Evolutionary conservation across 2,329 filamentous ascomycete species (phyloP).

Genomic region (Fusarium beomiforme): DNA sequence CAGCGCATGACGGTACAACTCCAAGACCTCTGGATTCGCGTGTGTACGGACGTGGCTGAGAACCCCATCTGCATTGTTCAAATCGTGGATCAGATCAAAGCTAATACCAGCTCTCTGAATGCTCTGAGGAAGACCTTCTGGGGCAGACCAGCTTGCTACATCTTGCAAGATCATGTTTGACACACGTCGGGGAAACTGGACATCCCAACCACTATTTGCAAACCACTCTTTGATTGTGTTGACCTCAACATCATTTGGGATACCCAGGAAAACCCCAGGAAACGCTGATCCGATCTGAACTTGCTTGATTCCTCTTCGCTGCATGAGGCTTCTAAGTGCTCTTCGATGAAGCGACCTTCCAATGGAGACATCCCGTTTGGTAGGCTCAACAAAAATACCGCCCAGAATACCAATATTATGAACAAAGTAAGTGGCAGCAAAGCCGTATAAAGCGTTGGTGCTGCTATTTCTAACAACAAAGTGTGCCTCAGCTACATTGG

Average conservation of each 20-base stretch:
- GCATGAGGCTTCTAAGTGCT: constrained; percentile 77
- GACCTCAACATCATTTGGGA: constrained; percentile 67
- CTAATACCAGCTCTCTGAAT: constrained; percentile 77
- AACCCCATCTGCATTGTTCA: constrained; percentile 78
- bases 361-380: constrained; percentile 87
- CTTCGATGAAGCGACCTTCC: constrained; percentile 89
- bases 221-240: constrained; percentile 78
- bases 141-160: constrained; percentile 76
- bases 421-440: constrained; percentile 88
- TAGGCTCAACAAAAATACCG: constrained; percentile 88
- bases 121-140: constrained; percentile 79
- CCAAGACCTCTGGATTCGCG: constrained; percentile 79
- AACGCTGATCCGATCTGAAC: constrained; percentile 84
- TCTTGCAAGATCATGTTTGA: constrained; percentile 79
- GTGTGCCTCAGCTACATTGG: constrained; percentile 80
- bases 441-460: constrained; percentile 89
- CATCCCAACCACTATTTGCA: constrained; percentile 89
- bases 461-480: constrained; percentile 95
- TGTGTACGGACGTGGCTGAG: constrained; percentile 78
- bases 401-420: constrained; percentile 79
- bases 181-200: constrained; percentile 64
- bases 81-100: constrained; percentile 85
- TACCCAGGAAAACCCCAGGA: constrained; percentile 86
- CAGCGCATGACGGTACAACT: constrained; percentile 82
- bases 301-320: constrained; percentile 77